Base-by-base conservation (phyloP, 345 rosid species). In the Aquilaria sinensis region DNA sequence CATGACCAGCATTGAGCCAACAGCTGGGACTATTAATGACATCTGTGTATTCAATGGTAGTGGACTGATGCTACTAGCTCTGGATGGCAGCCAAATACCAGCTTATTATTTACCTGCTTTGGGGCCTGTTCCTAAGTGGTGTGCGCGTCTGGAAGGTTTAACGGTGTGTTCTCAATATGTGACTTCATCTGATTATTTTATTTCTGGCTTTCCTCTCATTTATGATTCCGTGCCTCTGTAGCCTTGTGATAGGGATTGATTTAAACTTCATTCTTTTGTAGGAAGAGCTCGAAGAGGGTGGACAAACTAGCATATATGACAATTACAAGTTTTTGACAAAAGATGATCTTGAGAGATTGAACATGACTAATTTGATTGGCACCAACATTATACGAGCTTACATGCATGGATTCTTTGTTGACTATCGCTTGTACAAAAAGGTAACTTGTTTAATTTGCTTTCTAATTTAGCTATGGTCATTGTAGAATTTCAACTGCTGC, bases 111-210 rank as follows among this genome's bases (percentile, higher is more conserved):
- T 94, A 74, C 97, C 99, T 75, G 84, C 89, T 66, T 77, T 90
- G 51, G 99, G 97, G 69, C 92, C 99, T 77, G 90, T 94, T 63
- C 99, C 99, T 50, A 88, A 83, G 63, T 94, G 99, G 99, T 86
- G 92, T 74, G 73, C 96, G 57, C 58, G 77, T 32, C 79, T 94
- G 57, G 99, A 94, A 71, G 85, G 77, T 75, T 55, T 84, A 63
- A 94, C 99, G 79, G 99, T 93, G 56, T 61, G 67, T 60, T 71
- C 56, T 67, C 60, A 51, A 52, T 32, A 60, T 32, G 30, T 45
- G 50, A 51, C 41, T 51, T 10, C 3, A 31, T 69, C 41, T 56
- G 31, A 37, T 61, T 47, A 37, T 37, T 37, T 37, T 37, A 8
- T 37, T 37, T 4, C 43, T 1, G 8, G 2, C 31, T 0, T 61